Conservation (phyloP, 441 rosid species). For the California macrophylla region DNA sequence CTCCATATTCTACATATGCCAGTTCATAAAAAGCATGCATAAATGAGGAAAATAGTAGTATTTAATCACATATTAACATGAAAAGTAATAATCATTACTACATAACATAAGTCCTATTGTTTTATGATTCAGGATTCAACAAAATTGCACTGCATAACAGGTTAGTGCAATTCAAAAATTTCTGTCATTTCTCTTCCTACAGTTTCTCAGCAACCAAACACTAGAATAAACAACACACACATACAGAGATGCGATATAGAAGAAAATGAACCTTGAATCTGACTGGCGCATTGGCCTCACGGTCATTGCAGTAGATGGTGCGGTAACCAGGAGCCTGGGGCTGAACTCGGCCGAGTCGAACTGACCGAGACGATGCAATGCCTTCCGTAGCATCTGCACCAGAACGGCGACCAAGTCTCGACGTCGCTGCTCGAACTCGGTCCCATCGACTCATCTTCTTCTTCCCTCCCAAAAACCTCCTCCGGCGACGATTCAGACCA, state of each 20-base stretch:
- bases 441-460: slow-evolving; percentile 5
- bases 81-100: not conserved
- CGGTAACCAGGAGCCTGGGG: slow-evolving; percentile 8
- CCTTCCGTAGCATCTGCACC: not conserved
- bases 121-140: not conserved
- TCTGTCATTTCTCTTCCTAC: not conserved
- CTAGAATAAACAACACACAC: not conserved
- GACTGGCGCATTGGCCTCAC: slow-evolving; percentile 5
- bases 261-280: slow-evolving; percentile 2
- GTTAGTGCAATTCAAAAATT: not conserved
- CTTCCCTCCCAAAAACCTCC: not conserved
- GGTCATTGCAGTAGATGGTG: not conserved
- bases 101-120: not conserved
- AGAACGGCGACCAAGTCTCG: not conserved
- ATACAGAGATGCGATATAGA: not conserved
- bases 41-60: not conserved
- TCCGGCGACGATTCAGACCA: not conserved
- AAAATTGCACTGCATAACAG: not conserved
- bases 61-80: not conserved
- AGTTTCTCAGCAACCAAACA: not conserved
- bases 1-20: not conserved
- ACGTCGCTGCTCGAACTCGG: not conserved
- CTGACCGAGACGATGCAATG: slow-evolving; percentile 5
- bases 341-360: slow-evolving; percentile 7
- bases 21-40: not conserved